Evolutionary conservation across 2,329 filamentous ascomycete genomes (phyloP), one percentile per base, ranked within the genome.

Genomic region (Pseudodiploospora longispora): DNA sequence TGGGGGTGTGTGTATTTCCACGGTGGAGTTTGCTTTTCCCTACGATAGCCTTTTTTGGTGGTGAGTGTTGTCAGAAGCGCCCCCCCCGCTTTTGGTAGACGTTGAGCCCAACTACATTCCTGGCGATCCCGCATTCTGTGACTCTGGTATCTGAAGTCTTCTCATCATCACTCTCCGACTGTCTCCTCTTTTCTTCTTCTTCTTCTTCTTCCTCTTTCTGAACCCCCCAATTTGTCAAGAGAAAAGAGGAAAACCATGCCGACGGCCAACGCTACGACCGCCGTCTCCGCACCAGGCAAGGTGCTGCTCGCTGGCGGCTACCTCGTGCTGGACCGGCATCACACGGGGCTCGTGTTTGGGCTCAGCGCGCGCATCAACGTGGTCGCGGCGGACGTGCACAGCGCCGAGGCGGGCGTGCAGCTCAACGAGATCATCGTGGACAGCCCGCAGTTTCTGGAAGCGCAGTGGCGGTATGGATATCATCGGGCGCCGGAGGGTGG

Each of bases 261-360:
- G 10, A 38, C 36, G 27, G 27, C 43, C 9, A 59, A 64, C 56
- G 61, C 63, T 49, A 67, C 69, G 40, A 57, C 66, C 39, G 83
- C 82, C 59, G 79, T 95, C 52, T 97, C 93, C 50, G 91, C 93
- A 27, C 93, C 93, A 12, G 93, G 93, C 55, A 98, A 98, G 71
- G 93, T 98, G 48, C 78, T 98, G 52, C 78, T 97, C 43, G 88
- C 91, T 4, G 93, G 93, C 51, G 93, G 93, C 49, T 98, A 97
- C 66, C 81, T 97, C 38, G 91, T 96, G 27, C 82, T 98, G 38
- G 91, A 97, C 69, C 81, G 87, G 49, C 72, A 77, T 49, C 89
- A 96, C 66, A 93, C 85, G 3, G 91, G 83, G 29, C 67, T 87
- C 43, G 76, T 87, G 49, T 76, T 83, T 57, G 81, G 81, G 30